Base-by-base conservation (phyloP, 192 early-diverging fungal species). In the Podila minutissima region DNA sequence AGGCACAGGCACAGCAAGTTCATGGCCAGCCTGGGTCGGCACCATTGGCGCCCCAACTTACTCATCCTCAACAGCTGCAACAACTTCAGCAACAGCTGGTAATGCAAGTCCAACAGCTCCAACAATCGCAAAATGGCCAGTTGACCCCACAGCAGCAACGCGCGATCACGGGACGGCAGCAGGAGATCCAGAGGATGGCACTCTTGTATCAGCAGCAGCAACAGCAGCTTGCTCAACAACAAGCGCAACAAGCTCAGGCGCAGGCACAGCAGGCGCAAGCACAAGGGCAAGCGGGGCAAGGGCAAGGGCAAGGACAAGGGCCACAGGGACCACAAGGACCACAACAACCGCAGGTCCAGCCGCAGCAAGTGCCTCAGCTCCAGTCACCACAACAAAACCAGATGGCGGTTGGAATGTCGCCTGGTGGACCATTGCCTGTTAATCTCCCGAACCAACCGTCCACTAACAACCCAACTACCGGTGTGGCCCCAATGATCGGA, bases 351-450 rank as follows among this genome's bases (percentile, higher is more conserved):
- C 69, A 71, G 28, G 49, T 58, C 9, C 75, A 78, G 24, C 77
- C 72, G 37, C 70, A 62, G 15, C 77, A 73, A 26, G 15, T 20
- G 6, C 61, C 71, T 28, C 77, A 81, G 48, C 64, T 81, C 1
- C 77, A 81, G 22, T 72, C 77, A 6, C 77, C 77, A 12, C 70
- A 66, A 10, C 71, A 63, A 29, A 22, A 59, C n/a, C 77, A 81
- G 26, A 81, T 81, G 66, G 5, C 77, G 5, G 58, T 81, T 59
- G 77, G 77, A 38, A 35, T 81, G 31, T 60, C 70, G 9, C 15
- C 77, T 19, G 66, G 76, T 46, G 71, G 38, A 11, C 35, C 51
- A 22, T 22, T 53, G 51, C 6, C 51, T 22, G 22, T 53, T 24
- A 53, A 53, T 20, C 51, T 53, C 15, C 38, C 38, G 2, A 46